Base-by-base conservation (phyloP, 306 rosid genomes). In the Rosa lucieae region DNA sequence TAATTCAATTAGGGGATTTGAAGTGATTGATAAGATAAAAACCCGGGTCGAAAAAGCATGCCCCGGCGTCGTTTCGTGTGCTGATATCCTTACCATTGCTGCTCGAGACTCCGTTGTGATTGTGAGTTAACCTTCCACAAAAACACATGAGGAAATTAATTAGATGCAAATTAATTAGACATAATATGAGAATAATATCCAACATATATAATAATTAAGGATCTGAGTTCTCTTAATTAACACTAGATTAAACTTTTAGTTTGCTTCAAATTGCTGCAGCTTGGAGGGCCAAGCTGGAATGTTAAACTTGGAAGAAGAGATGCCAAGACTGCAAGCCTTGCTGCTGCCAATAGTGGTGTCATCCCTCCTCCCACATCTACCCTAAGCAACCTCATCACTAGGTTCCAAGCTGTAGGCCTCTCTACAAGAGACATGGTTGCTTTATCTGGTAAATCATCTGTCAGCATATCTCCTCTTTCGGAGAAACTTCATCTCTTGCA, bases 251-350 rank as follows among this genome's bases (percentile, higher is more conserved):
- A 13, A 20, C 40, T 21, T 26, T 26, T 37, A 56, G 32, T 11
- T 63, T 29, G 29, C 13, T 39, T 8, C 43, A 32, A 26, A 18
- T 18, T 53, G 8, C 20, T 70, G 70, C 48, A 93, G 98, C 96
- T 94, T 72, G 94, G 97, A 79, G 98, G 98, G n/a, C 97, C 98
- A 5, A 56, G 65, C 69, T 94, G 96, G 96, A 43, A 81, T 3
- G 97, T 92, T 13, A 90, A 87, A 73, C 78, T 89, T 37, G 98
- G 98, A 85, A 94, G 98, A 83, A 90, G 97, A 78, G 98, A 94
- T 85, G 87, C 98, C 0, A 87, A 84, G 67, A 89, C 97, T 37
- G 89, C 97, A 0, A 92, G 87, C 75, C 67, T 88, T 7, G 23
- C 69, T 0, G 97, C 76, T 8, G 94, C 97, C 1, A 86, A 81